Base-by-base conservation (phyloP, 2,329 filamentous ascomycete genomes). In the Ophiostoma quercus region DNA sequence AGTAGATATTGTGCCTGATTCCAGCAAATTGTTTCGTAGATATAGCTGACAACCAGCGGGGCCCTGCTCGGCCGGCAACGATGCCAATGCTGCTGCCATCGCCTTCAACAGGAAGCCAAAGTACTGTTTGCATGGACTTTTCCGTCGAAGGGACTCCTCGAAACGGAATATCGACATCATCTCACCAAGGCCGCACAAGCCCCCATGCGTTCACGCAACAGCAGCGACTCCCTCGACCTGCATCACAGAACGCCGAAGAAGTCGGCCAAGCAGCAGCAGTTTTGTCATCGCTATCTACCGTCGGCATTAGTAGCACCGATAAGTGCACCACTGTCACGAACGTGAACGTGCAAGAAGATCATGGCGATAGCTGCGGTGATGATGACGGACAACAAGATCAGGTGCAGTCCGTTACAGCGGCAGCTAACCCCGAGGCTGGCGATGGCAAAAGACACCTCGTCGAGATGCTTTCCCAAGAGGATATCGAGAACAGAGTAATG, bases 401-500 rank as follows among this genome's bases (percentile, higher is more conserved):
- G 5, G 11, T 4, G 32, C 22, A 29, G 57, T n/a, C n/a, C 22
- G 9, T 14, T 2, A 37, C 16, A 5, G 9, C 19, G n/a, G 5
- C 22, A 19, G 3, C 32, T 6, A 34, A 37, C 32, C 51, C 22
- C 22, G 51, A 54, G 43, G 51, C 65, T 66, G 62, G 62, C 16
- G 71, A 66, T 16, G 68, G 68, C 37, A 69, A 70, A 62, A 54
- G 71, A 11, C 71, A 72, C 54, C 68, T 72, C 5, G 69, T 72
- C 1, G 71, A 71, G 66, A 72, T 72, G 71, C 69, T 72, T 0
- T 62, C 71, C 3, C 71, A 72, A 39, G 71, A 72, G 7, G 71
- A 72, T 62, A 72, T 72, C 22, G 71, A 68, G 6, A 68, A 69
- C 6, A 69, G 71, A 3, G 71, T 72, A 11, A 71, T 72, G 71